Evolutionary conservation across 495 filamentous ascomycete genomes (phyloP).

Genomic region (Cairneyella variabilis): DNA sequence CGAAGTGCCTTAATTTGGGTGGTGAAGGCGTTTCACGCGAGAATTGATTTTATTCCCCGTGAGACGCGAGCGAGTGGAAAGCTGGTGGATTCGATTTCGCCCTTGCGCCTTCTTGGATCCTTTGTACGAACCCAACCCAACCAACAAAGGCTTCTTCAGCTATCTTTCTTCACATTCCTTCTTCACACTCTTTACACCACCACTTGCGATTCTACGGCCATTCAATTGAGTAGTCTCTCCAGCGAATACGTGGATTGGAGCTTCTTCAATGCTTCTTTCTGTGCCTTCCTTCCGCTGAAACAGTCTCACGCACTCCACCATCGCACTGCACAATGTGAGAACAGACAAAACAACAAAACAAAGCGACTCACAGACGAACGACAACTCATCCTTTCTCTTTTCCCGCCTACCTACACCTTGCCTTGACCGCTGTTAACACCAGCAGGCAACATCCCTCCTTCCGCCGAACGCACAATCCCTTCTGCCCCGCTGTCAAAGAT

Average conservation of each 20-base stretch:
- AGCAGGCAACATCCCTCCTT: neutral
- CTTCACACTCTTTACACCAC: neutral
- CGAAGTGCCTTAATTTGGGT: too few relatives aligned
- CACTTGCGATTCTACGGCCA: neutral
- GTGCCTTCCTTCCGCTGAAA: neutral
- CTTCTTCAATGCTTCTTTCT: too few relatives aligned
- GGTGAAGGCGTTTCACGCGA: too few relatives aligned
- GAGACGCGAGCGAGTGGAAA: too few relatives aligned
- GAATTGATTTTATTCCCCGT: too few relatives aligned
- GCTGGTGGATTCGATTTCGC: too few relatives aligned
- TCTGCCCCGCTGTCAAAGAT: too few relatives aligned
- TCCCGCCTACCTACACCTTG: neutral
- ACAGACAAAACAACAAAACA: neutral
- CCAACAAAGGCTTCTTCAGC: neutral
- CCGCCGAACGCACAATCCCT: neutral
- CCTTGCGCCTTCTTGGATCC: too few relatives aligned
- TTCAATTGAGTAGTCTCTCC: neutral
- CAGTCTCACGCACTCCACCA: neutral
- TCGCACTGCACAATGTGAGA: too few relatives aligned
- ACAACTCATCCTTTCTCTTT: neutral
- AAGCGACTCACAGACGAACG: neutral
- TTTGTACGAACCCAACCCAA: too few relatives aligned
- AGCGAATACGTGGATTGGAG: too few relatives aligned
- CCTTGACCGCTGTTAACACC: neutral
- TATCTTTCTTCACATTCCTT: neutral